A percentile compares a stretch with the other conserved stretches of the same genome.
Evolutionary conservation across 2,329 filamentous ascomycete species (phyloP).

Genomic region (Pestalotiopsis sp.): DNA sequence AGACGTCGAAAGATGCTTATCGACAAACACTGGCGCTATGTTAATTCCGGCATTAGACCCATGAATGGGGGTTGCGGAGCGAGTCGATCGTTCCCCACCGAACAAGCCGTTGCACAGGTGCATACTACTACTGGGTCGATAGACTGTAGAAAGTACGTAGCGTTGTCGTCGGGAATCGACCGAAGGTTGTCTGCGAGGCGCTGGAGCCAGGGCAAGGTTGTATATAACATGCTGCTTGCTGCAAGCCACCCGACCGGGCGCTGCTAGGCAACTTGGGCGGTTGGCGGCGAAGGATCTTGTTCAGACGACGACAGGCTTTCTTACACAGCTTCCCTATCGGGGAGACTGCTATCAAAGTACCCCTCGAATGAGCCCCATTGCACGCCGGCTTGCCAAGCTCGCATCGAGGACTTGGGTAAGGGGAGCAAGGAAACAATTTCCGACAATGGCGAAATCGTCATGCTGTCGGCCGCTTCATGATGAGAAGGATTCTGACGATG

Average conservation of each 20-base stretch:
- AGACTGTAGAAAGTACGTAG: background rate
- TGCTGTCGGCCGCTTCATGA: background rate
- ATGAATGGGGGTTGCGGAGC: background rate
- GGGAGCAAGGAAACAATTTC: background rate
- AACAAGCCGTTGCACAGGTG: constrained; percentile 7
- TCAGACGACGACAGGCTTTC: background rate
- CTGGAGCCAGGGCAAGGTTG: background rate
- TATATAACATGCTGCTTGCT: background rate
- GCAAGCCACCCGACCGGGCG: background rate
- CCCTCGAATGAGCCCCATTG: background rate
- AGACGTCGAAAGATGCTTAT: constrained; percentile 12
- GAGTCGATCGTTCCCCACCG: constrained; percentile 9
- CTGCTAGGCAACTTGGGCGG: background rate
- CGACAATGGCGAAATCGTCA: background rate
- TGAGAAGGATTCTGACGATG: background rate
- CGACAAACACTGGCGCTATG: constrained; percentile 1
- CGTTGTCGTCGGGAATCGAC: background rate
- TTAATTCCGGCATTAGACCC: constrained; percentile 6
- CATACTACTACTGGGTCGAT: background rate
- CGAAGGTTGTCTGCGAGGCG: background rate
- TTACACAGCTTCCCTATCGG: constrained; percentile 9
- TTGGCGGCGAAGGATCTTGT: background rate
- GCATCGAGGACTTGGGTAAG: background rate
- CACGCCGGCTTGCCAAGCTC: background rate
- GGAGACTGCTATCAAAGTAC: background rate